phyloP scores from a whole-genome alignment of 805 yeast species.

The Candida vaughaniae region DNA sequence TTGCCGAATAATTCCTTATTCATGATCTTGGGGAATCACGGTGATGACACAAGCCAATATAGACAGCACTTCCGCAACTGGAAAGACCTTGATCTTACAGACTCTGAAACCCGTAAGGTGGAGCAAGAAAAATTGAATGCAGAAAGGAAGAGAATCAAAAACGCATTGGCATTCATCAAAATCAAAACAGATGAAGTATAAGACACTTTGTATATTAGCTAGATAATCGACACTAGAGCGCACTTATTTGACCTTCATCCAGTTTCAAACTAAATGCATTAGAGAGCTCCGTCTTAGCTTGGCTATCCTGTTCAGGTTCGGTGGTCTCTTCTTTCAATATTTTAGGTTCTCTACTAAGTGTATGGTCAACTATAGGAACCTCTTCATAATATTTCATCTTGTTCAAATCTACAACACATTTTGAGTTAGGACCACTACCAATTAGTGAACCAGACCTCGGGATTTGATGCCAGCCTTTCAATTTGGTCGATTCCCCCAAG shows the following conservation, averaged over 20 bases:
- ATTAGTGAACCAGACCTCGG: too few species aligned
- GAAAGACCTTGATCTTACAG: background rate
- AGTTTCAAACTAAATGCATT: constrained; percentile 2
- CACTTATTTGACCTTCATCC: constrained; percentile 7
- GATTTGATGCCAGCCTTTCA: constrained; percentile 41
- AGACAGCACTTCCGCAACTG: background rate
- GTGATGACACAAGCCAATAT: background rate
- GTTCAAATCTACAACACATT: constrained; percentile 48
- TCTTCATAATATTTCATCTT: constrained; percentile 30
- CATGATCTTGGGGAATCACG: constrained; percentile 35
- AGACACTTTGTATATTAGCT: too few species aligned
- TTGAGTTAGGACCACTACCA: constrained; percentile 9
- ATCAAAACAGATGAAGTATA: constrained; percentile 37
- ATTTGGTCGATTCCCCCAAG: constrained; percentile 13
- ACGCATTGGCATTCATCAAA: constrained; percentile 58
- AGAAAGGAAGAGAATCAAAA: constrained; percentile 54
- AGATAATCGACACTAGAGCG: too few species aligned
- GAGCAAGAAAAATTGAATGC: constrained; percentile 28
- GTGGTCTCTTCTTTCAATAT: constrained; percentile 1
- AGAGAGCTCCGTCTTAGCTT: constrained; percentile 1
- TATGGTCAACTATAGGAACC: constrained; percentile 14
- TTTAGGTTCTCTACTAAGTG: background rate
- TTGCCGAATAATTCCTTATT: constrained; percentile 62
- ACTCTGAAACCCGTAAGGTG: background rate
- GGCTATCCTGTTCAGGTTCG: constrained; percentile 1